Evolutionary conservation across 495 filamentous ascomycete genomes (phyloP).

Genomic region (Alectoria sarmentosa): DNA sequence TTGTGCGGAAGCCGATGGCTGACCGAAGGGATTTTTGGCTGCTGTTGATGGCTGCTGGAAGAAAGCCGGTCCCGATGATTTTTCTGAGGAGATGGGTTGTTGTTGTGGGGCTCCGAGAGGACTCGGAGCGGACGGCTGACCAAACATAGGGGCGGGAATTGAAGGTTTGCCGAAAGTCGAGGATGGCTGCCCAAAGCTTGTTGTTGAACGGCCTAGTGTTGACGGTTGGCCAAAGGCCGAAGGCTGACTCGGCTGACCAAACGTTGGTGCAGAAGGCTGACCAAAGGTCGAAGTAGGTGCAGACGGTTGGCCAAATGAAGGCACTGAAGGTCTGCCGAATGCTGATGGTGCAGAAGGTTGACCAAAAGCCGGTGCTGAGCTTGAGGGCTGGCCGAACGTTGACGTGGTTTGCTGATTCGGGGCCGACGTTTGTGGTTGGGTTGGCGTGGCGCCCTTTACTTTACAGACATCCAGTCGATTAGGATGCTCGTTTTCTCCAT

Average conservation of each 20-base stretch:
- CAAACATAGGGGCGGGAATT: conserved; percentile 32
- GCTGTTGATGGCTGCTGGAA: conserved; percentile 13
- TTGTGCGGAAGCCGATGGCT: conserved; percentile 6
- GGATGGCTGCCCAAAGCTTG: conserved; percentile 24
- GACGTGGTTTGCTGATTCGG: conserved; percentile 16
- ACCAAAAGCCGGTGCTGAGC: conserved; percentile 28
- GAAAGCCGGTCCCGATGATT: conserved; percentile 3
- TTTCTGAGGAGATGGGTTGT: conserved; percentile 33
- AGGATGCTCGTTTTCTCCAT: conserved; percentile 64
- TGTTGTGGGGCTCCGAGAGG: conserved; percentile 23
- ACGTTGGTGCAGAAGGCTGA: conserved; percentile 23
- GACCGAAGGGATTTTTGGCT: conserved; percentile 4
- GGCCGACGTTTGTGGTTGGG: conserved; percentile 24
- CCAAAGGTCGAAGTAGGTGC: conserved; percentile 31
- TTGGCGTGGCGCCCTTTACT: conserved; percentile 32
- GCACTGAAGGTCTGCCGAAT: conserved; percentile 29
- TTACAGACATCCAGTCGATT: conserved; percentile 70
- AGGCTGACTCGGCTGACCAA: conserved; percentile 24
- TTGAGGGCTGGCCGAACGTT: conserved; percentile 38
- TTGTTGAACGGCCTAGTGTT: conserved; percentile 15
- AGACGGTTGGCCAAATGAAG: conserved; percentile 27
- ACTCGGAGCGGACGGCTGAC: conserved; percentile 22
- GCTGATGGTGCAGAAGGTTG: conserved; percentile 30
- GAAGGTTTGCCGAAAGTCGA: conserved; percentile 27
- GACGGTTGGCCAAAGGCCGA: conserved; percentile 30